A percentile compares a stretch with the other conserved stretches of the same genome.
Evolutionary conservation across 2,329 filamentous ascomycete species (phyloP).

Genomic region (Fusarium subtropicale): DNA sequence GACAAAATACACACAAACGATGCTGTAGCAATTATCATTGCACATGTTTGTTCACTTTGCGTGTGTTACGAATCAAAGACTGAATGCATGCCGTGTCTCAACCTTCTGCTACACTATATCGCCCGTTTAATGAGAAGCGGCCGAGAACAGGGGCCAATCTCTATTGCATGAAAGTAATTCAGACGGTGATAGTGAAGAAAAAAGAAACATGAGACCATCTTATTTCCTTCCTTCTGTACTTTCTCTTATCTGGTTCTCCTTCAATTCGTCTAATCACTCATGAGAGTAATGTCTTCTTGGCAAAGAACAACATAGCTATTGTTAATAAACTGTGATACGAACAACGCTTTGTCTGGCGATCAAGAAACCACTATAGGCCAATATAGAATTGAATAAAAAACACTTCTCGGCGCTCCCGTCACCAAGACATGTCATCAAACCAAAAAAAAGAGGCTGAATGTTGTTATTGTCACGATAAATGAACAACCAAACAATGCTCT

Average conservation of each 20-base stretch:
- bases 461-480: conserved; percentile 19
- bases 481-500: not conserved
- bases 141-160: not conserved
- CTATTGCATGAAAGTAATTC: not conserved
- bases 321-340: not conserved
- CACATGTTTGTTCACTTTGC: not conserved
- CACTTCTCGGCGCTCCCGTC: conserved; percentile 1
- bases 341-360: conserved; percentile 4
- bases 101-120: not conserved
- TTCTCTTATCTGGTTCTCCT: not conserved
- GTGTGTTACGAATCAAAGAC: conserved; percentile 1
- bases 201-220: not conserved
- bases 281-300: not conserved
- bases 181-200: not conserved
- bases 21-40: not conserved
- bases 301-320: not conserved
- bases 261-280: not conserved
- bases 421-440: conserved; percentile 13
- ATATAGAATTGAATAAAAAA: not conserved
- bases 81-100: conserved; percentile 10
- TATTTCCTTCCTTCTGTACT: not conserved
- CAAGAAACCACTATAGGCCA: not conserved
- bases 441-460: conserved; percentile 13
- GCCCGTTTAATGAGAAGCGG: not conserved
- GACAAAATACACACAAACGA: not conserved